Percentiles rank a stretch among this genome's conserved stretches.
phyloP scores from a whole-genome alignment of 192 early-diverging fungal genomes.

The Coemansia sp. region DNA sequence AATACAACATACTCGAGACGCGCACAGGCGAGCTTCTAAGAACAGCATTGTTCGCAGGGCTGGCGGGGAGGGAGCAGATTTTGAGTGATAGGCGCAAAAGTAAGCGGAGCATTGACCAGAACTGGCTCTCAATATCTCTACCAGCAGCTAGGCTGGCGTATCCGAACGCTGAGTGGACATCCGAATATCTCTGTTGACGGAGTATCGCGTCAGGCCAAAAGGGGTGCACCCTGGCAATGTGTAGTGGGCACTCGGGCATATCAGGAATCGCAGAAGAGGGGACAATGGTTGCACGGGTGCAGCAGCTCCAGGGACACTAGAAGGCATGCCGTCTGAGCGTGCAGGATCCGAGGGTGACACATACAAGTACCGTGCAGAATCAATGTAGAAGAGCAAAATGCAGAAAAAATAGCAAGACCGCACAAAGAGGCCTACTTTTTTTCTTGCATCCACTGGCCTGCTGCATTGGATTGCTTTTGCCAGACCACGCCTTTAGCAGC shows the following conservation, averaged over 20 bases:
- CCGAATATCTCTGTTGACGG: not conserved
- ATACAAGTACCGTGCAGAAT: conserved; percentile 2
- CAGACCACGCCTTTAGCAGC: no score
- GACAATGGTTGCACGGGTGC: not conserved
- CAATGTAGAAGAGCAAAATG: not conserved
- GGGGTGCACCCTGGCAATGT: no score
- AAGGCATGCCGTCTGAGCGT: not conserved
- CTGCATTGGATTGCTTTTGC: not conserved
- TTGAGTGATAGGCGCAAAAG: conserved; percentile 3
- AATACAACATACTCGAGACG: not conserved
- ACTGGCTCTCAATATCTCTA: not conserved
- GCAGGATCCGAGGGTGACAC: not conserved
- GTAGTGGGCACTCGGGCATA: not conserved
- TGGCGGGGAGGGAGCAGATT: not conserved
- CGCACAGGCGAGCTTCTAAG: not conserved
- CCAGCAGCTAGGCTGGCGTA: not conserved
- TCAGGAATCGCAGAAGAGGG: not conserved
- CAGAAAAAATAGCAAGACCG: not conserved
- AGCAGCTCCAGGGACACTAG: not conserved
- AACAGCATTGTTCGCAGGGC: not conserved
- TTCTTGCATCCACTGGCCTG: not conserved
- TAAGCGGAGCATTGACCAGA: not conserved
- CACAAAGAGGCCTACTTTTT: not conserved
- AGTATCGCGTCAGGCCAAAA: no score
- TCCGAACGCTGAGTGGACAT: not conserved